Evolutionary conservation across 805 yeast genomes (phyloP).

Genomic region (Candida yuanshanica): DNA sequence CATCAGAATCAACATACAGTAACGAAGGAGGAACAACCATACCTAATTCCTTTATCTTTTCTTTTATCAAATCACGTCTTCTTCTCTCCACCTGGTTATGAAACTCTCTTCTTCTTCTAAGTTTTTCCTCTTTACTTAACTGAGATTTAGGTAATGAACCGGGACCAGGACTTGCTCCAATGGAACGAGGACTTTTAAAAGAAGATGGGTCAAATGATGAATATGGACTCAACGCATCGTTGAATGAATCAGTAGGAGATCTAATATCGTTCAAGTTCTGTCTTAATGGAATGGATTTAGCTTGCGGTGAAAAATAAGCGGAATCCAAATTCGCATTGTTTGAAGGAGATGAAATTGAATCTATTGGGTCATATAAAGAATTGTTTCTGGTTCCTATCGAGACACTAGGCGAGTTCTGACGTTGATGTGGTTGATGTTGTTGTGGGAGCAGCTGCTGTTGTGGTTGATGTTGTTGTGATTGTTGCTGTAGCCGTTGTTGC

Average conservation of each 20-base stretch:
- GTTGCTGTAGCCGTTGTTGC: background rate
- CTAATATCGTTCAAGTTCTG: background rate
- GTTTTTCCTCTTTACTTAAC: constrained; percentile 58
- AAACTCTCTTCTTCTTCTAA: constrained; percentile 75
- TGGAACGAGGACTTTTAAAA: constrained; percentile 27
- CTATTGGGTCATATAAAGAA: constrained; percentile 22
- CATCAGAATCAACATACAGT: constrained; percentile 35
- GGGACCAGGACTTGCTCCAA: constrained; percentile 19
- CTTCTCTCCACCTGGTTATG: constrained; percentile 94
- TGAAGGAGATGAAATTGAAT: constrained; percentile 14
- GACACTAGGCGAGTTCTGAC: constrained; percentile 5
- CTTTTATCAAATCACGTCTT: constrained; percentile 86
- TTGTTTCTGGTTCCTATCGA: constrained; percentile 10
- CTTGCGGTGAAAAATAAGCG: constrained; percentile 23
- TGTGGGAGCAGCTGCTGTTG: constrained; percentile 1
- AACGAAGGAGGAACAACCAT: constrained; percentile 73
- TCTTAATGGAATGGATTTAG: constrained; percentile 14
- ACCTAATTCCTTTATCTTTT: constrained; percentile 80
- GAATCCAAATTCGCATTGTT: constrained; percentile 16
- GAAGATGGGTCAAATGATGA: constrained; percentile 22
- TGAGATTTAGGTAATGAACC: constrained; percentile 26
- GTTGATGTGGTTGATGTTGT: constrained; percentile 2
- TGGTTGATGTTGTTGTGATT: background rate
- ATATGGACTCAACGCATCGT: constrained; percentile 23
- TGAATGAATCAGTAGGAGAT: constrained; percentile 14